These are phyloP conservation scores for Thalassiosira livingstoniorum DNA, from an alignment of 352 stramenopile genomes.

Conservation along the genomic window DNA sequence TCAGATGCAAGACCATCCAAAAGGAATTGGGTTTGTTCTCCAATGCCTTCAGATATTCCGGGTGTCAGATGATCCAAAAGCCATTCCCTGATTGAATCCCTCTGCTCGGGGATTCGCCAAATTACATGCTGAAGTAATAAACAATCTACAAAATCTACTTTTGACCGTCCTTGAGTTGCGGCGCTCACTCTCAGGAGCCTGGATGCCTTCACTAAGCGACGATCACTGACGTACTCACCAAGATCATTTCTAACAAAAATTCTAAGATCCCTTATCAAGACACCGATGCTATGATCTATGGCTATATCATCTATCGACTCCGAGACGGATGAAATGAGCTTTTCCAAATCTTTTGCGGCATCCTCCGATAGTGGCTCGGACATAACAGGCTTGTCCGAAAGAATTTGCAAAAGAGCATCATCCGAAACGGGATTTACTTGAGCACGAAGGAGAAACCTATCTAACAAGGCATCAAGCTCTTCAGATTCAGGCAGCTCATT, in stretches of 20 bases:
- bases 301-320: slow-evolving; percentile 45
- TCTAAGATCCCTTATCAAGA: slow-evolving; percentile 69
- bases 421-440: slow-evolving; percentile 79
- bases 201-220: slow-evolving; percentile 71
- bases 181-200: slow-evolving; percentile 73
- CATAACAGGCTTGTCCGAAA: not conserved
- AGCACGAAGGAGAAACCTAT: slow-evolving; percentile 79
- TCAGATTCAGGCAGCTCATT: slow-evolving; percentile 81
- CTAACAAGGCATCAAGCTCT: slow-evolving; percentile 78
- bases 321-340: slow-evolving; percentile 37
- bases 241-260: slow-evolving; percentile 66
- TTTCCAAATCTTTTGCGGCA: slow-evolving; percentile 30
- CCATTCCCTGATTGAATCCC: slow-evolving; percentile 65
- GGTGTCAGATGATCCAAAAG: slow-evolving; percentile 75
- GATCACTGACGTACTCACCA: slow-evolving; percentile 69
- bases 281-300: slow-evolving; percentile 56
- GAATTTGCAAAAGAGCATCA: slow-evolving; percentile 25
- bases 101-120: slow-evolving; percentile 72
- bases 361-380: not conserved
- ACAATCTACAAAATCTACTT: slow-evolving; percentile 76
- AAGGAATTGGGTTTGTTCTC: slow-evolving; percentile 71
- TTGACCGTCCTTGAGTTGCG: slow-evolving; percentile 62
- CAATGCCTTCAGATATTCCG: slow-evolving; percentile 26
- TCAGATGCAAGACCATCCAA: slow-evolving; percentile 64
- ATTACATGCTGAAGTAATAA: slow-evolving; percentile 73